Conservation (phyloP, 73 alveolate genomes). For the Paramecium primaurelia region DNA sequence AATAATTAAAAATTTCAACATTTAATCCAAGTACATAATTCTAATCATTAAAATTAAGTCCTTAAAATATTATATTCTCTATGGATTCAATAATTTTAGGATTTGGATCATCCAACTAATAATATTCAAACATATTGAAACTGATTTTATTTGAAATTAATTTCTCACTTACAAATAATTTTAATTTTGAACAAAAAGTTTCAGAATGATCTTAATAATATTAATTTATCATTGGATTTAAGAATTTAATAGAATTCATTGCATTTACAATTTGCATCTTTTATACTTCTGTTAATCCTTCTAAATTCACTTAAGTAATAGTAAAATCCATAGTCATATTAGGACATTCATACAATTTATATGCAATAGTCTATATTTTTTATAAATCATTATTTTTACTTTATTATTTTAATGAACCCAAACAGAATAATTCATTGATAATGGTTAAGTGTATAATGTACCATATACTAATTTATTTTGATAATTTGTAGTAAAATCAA, state of each 20-base stretch:
- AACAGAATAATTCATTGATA: constrained; percentile 1
- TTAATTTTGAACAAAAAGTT: constrained; percentile 1
- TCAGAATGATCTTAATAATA: neutral
- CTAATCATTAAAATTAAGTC: neutral
- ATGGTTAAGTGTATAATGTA: neutral
- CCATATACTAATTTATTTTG: neutral
- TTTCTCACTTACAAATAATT: neutral
- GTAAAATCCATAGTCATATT: neutral
- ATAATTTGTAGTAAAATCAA: neutral
- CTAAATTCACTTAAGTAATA: neutral
- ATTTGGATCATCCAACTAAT: neutral
- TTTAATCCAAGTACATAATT: neutral
- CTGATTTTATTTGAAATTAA: neutral
- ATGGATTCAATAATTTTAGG: neutral
- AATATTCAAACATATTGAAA: neutral
- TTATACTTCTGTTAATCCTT: neutral
- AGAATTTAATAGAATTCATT: neutral
- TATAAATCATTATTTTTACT: neutral
- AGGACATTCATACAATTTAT: constrained; percentile 12
- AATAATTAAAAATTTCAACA: neutral
- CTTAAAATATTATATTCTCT: neutral
- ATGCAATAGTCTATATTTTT: neutral
- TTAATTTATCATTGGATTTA: neutral
- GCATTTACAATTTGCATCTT: neutral
- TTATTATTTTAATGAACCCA: neutral